Base-by-base conservation (phyloP, 257 asterid genomes). In the Capsicum pubescens region DNA sequence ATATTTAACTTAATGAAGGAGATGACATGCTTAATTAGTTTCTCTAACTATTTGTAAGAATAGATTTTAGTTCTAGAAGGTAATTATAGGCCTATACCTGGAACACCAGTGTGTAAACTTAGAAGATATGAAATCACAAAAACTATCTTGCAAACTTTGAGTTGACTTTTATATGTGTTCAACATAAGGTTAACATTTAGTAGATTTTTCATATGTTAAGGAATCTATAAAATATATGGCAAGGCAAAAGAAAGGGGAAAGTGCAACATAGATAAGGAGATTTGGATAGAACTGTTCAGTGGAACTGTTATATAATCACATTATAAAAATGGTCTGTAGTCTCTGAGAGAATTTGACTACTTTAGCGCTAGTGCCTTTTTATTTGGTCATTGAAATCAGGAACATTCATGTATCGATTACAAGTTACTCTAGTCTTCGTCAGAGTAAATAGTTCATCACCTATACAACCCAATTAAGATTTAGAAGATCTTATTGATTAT, bases 1-100 rank as follows among this genome's bases (percentile, higher is more conserved):
- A 3, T n/a, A 71, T n/a, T 46, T 71, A 71, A 12, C 79, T n/a
- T 17, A 71, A 46, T 3, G 79, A 57, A 46, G 58, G 79, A 46
- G 58, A 71, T 71, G 79, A 17, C n/a, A 71, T 71, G 79, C 39
- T 71, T 71, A 44, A n/a, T 44, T 71, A 70, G 79, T 32, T 44
- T 0, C 79, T 17, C 57, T 71, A 44, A 71, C 5, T 16, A 44
- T 44, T 71, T 71, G 36, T 36, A 48, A 12, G 79, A 71, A 11
- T 48, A 16, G 35, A 69, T 69, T 70, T 70, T 42, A 63, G 10
- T 63, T 63, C 57, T 35, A 44, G 35, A 16, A 70, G 79, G 79
- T 42, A 42, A 44, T 3, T 32, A 42, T 19, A 8, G 1, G 54
- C 52, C 36, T 61, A 19, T 19, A 64, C 71, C 17, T 44, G 57